Base-by-base conservation (phyloP, 1,284 basidiomycete species). In the Ganoderma boninense region DNA sequence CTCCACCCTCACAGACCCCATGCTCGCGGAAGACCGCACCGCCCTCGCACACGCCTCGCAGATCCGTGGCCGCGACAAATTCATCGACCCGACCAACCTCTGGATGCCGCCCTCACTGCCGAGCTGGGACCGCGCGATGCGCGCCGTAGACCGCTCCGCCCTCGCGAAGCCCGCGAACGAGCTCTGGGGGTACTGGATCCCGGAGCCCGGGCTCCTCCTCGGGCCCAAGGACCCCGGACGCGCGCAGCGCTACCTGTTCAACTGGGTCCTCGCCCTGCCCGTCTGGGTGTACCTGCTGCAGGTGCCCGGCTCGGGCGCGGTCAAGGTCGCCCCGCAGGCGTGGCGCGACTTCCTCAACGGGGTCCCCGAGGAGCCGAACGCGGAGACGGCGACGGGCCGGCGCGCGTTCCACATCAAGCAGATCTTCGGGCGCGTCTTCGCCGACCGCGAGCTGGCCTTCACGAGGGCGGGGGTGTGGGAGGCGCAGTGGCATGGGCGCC, bases 111-210 rank as follows among this genome's bases (percentile, higher is more conserved):
- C 49, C 18, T 3, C 26, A 4, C 46, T 65, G 4, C 18, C 59
- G 8, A 52, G 49, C 4, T 69, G 68, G 68, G 35, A 38, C 6
- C 8, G 44, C 2, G 68, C 68, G 3, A 61, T 69, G 64, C 11
- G 7, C 2, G 44, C 62, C 1, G 62, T 64, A 8, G 62, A 64
- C n/a, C 62, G 62, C 14, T 49, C 43, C 7, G 26, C 2, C 13
- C 32, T 13, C 10, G 26, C 26, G 1, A 35, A 35, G 13, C 44
- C 42, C 11, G 29, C 61, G 2, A 10, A 0, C 46, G 46, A 49
- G 7, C 18, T 64, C 2, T 70, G 69, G 65, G 69, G 69, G 7
- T 70, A 70, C 46, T 70, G 69, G 69, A 44, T 67, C 20, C 69
- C 69, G 1, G 69, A 70, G 26, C 69, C 69, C 1, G 61, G 54